Evolutionary conservation across 192 early-diverging fungal species (phyloP).

Genomic region (Coemansia biformis): DNA sequence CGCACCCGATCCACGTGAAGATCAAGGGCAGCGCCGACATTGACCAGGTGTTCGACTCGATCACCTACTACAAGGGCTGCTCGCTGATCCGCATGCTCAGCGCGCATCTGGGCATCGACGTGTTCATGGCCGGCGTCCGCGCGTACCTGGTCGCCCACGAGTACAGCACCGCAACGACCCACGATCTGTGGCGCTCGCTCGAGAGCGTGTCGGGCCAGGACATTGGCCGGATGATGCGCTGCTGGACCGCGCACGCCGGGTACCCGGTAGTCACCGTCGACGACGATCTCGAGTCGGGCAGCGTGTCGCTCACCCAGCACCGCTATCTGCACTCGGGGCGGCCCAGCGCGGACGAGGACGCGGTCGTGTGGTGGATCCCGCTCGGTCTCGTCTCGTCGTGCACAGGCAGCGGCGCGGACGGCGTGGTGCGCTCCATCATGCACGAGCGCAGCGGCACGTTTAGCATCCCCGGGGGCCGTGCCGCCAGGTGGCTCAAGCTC

Average conservation of each 20-base stretch:
- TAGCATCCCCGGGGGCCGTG: conserved; percentile 22
- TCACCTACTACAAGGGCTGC: conserved; percentile 79
- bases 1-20: conserved; percentile 77
- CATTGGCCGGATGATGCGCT: conserved; percentile 63
- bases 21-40: conserved; percentile 68
- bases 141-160: conserved; percentile 62
- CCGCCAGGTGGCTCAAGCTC: conserved; percentile 69
- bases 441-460: conserved; percentile 36
- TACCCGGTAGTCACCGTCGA: conserved; percentile 64
- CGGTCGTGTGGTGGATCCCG: conserved; percentile 62
- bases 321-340: conserved; percentile 65
- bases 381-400: conserved; percentile 34
- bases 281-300: conserved; percentile 49
- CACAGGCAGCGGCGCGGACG: not conserved
- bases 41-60: conserved; percentile 80
- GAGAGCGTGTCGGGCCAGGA: conserved; percentile 56
- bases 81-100: conserved; percentile 79
- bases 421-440: conserved; percentile 13
- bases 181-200: conserved; percentile 72
- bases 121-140: conserved; percentile 52
- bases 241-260: conserved; percentile 66
- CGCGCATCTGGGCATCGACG: conserved; percentile 52
- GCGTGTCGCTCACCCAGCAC: conserved; percentile 53
- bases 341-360: conserved; percentile 55
- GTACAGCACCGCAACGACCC: conserved; percentile 66